These are phyloP conservation scores for Rhizophora mangle DNA, from an alignment of 345 rosid genomes.

Conservation along the genomic window DNA sequence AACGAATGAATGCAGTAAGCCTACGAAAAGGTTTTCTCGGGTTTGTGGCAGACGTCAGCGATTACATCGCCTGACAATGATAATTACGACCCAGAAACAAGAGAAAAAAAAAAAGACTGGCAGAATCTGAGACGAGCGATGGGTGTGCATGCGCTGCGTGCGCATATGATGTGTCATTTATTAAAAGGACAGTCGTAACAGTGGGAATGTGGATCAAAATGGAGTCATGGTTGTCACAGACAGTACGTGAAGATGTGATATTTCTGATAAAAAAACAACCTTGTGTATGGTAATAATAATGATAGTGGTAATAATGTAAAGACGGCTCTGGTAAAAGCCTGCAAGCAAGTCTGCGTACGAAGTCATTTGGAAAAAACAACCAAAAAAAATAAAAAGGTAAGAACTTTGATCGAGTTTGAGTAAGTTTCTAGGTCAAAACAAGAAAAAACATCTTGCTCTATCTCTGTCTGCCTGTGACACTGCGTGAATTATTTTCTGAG, in stretches of 20 bases:
- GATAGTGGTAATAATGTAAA: slow-evolving; percentile 35
- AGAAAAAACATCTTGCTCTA: no score
- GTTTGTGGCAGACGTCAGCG: neutral
- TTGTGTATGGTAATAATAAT: slow-evolving; percentile 41
- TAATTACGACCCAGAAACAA: slow-evolving; percentile 28
- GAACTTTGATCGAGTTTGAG: neutral
- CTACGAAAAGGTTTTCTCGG: slow-evolving; percentile 5
- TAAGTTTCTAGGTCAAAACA: neutral
- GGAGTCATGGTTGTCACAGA: slow-evolving; percentile 24
- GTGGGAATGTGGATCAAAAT: slow-evolving; percentile 23
- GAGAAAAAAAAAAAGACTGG: slow-evolving; percentile 2
- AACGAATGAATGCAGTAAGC: slow-evolving; percentile 7
- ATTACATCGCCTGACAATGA: slow-evolving; percentile 48
- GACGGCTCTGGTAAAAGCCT: slow-evolving; percentile 48
- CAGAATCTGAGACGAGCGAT: slow-evolving; percentile 25
- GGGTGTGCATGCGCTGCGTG: slow-evolving; percentile 9
- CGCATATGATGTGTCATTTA: neutral
- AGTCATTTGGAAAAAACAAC: neutral
- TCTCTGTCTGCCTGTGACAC: neutral
- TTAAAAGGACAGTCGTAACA: neutral
- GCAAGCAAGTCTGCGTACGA: slow-evolving; percentile 23
- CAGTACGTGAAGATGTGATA: slow-evolving; percentile 14
- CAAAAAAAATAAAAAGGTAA: neutral
- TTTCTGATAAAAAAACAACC: slow-evolving; percentile 26
- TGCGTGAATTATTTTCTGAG: slow-evolving; percentile 19